phyloP scores from a whole-genome alignment of 2,329 filamentous ascomycete genomes.

The Colletotrichum kahawae region DNA sequence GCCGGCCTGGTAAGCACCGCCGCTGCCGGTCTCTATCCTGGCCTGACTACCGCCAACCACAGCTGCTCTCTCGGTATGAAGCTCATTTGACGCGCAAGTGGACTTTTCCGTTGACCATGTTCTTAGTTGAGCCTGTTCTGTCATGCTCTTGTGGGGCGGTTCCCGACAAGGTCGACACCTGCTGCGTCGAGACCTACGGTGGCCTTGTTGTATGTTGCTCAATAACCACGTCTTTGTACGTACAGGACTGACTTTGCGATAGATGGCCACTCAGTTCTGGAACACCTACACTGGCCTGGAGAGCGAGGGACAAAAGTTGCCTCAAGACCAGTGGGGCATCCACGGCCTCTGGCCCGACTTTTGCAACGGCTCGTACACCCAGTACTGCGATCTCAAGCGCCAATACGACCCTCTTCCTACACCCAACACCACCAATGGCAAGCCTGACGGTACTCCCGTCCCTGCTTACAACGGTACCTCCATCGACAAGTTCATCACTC shows the following conservation, averaged over 20 bases:
- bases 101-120: background rate
- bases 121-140: slow-evolving; percentile 35
- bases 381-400: slow-evolving; percentile 69
- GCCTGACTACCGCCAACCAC: slow-evolving; percentile 58
- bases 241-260: background rate
- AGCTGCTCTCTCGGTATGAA: slow-evolving; percentile 55
- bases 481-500: slow-evolving; percentile 63
- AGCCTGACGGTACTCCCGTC: slow-evolving; percentile 56
- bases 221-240: background rate
- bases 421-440: slow-evolving; percentile 68
- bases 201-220: slow-evolving; percentile 53
- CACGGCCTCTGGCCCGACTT: slow-evolving; percentile 65
- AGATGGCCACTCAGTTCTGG: slow-evolving; percentile 69
- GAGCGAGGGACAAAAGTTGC: slow-evolving; percentile 60
- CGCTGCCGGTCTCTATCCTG: slow-evolving; percentile 43
- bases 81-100: background rate
- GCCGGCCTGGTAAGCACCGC: slow-evolving; percentile 33
- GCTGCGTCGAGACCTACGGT: slow-evolving; percentile 69
- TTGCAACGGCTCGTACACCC: slow-evolving; percentile 61
- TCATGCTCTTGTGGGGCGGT: slow-evolving; percentile 55
- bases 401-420: slow-evolving; percentile 68
- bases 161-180: slow-evolving; percentile 58
- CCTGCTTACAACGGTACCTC: slow-evolving; percentile 62
- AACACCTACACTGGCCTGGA: slow-evolving; percentile 67
- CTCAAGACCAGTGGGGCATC: slow-evolving; percentile 61